Conservation (phyloP, 2,329 filamentous ascomycete genomes). For the Aschersonia sp. region DNA sequence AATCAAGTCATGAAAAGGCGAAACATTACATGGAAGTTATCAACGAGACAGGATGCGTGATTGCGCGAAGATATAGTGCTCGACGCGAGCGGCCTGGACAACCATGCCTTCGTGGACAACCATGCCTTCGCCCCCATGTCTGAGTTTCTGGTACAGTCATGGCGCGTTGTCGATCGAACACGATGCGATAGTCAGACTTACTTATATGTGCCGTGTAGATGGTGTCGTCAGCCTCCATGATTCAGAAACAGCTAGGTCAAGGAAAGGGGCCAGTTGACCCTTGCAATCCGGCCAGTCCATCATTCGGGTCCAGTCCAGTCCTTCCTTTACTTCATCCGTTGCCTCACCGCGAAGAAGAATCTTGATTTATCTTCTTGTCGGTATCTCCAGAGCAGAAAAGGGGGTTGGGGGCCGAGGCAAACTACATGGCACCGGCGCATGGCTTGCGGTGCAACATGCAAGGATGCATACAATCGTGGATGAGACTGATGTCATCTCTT, state of each 20-base stretch:
- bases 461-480: background rate
- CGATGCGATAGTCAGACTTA: too few relatives aligned
- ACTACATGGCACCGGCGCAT: background rate
- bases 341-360: too few relatives aligned
- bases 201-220: background rate
- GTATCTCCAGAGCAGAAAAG: too few relatives aligned
- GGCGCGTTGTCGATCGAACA: too few relatives aligned
- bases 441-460: background rate
- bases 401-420: background rate
- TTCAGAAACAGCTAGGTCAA: background rate
- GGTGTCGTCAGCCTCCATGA: background rate
- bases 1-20: too few relatives aligned
- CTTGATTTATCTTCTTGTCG: too few relatives aligned
- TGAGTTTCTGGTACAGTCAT: too few relatives aligned
- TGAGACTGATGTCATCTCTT: background rate
- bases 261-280: too few relatives aligned
- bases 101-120: background rate
- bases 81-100: background rate
- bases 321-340: too few relatives aligned
- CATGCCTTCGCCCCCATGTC: background rate
- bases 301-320: too few relatives aligned
- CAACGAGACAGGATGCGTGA: background rate
- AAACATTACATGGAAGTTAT: too few relatives aligned
- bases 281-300: too few relatives aligned
- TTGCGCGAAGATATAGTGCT: background rate